Conservation (phyloP, 2,329 filamentous ascomycete species). For the Dactylellina haptotyla region DNA sequence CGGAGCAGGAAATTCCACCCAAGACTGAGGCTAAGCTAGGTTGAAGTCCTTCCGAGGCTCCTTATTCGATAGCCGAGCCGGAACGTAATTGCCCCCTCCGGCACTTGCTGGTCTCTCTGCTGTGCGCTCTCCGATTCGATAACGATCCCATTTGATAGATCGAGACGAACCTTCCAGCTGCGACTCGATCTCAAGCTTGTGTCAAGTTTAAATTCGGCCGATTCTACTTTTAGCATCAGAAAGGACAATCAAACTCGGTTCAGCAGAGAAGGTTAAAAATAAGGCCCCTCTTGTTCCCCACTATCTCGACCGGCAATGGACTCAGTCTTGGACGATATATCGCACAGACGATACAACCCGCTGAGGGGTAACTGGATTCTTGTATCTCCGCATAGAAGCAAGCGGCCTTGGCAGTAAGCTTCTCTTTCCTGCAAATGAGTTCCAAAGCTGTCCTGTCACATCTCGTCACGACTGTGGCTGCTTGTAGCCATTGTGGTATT, state of each 20-base stretch:
- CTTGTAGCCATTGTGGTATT: slow-evolving; percentile 8
- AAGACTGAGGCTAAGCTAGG: too few species aligned
- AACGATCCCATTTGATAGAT: neutral
- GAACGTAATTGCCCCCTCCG: neutral
- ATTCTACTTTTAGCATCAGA: neutral
- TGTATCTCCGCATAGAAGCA: slow-evolving; percentile 94
- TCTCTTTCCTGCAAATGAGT: neutral
- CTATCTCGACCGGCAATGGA: slow-evolving; percentile 19
- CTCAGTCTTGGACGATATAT: slow-evolving; percentile 85
- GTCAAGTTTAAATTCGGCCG: neutral
- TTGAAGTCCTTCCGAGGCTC: neutral
- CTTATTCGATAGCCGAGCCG: slow-evolving; percentile 12
- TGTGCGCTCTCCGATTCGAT: neutral
- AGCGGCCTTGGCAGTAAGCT: slow-evolving; percentile 95
- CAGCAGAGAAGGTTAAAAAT: neutral
- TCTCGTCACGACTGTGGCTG: neutral
- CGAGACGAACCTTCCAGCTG: neutral
- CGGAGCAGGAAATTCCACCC: neutral
- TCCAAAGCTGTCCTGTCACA: neutral
- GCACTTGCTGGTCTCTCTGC: neutral
- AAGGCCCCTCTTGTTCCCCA: neutral
- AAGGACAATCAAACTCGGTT: too few species aligned
- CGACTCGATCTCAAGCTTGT: too few species aligned
- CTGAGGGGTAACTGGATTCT: slow-evolving; percentile 90
- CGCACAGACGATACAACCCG: slow-evolving; percentile 92